These are phyloP conservation scores for Leucocoprinus birnbaumii DNA, from an alignment of 768 basidiomycete genomes.

Conservation along the genomic window DNA sequence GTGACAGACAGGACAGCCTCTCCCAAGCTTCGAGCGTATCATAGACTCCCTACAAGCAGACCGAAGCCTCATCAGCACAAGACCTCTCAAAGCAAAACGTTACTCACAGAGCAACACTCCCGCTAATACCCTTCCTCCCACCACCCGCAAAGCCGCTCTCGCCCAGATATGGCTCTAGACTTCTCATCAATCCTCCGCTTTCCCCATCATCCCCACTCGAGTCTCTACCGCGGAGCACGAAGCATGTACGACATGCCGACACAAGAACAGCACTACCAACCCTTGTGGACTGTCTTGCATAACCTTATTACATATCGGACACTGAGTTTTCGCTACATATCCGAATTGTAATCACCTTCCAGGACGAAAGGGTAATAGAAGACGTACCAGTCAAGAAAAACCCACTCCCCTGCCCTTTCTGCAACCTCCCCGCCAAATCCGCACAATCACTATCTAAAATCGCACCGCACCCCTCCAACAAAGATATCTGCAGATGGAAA, in stretches of 20 bases:
- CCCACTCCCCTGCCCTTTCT: slow-evolving; percentile 76
- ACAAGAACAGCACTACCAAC: slow-evolving; percentile 76
- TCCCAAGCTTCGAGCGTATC: slow-evolving; percentile 12
- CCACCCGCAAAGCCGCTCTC: slow-evolving; percentile 25
- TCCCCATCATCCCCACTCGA: slow-evolving; percentile 42
- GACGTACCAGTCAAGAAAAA: slow-evolving; percentile 72
- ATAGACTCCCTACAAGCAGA: slow-evolving; percentile 15
- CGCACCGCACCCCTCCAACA: slow-evolving; percentile 89
- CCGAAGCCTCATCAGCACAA: not conserved
- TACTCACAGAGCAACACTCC: slow-evolving; percentile 80
- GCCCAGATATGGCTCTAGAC: slow-evolving; percentile 10
- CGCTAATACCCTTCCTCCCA: slow-evolving; percentile 48
- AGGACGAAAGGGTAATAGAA: not conserved
- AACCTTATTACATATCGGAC: slow-evolving; percentile 63
- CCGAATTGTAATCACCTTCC: not conserved
- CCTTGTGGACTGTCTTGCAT: slow-evolving; percentile 57
- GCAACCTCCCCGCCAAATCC: slow-evolving; percentile 64
- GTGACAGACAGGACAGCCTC: slow-evolving; percentile 17
- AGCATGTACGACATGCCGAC: slow-evolving; percentile 86
- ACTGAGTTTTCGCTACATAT: slow-evolving; percentile 53
- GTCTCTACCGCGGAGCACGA: slow-evolving; percentile 61
- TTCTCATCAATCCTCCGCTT: slow-evolving; percentile 31
- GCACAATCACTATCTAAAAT: slow-evolving; percentile 84
- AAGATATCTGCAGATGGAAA: slow-evolving; percentile 90
- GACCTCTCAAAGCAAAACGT: not conserved